These are phyloP conservation scores for Phtheirospermum japonicum DNA, from an alignment of 257 asterid species.

Conservation along the genomic window DNA sequence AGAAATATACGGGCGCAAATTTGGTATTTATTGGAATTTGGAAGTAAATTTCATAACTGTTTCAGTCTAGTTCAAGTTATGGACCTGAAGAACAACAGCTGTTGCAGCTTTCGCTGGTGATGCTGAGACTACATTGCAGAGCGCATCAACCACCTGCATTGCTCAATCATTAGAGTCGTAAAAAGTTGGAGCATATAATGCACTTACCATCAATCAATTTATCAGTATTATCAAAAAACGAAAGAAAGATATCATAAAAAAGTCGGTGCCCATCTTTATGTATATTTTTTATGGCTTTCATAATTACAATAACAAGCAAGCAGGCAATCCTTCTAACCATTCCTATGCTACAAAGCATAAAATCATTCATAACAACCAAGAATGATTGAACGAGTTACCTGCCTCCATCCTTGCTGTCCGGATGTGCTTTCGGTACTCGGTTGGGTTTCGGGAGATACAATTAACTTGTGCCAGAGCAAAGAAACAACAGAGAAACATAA, in stretches of 20 bases:
- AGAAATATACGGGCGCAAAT: neutral
- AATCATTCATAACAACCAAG: slow-evolving; percentile 10
- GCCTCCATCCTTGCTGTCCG: slow-evolving; percentile 94
- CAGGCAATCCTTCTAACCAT: neutral
- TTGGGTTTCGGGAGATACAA: slow-evolving; percentile 75
- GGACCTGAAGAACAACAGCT: slow-evolving; percentile 86
- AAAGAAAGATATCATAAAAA: neutral
- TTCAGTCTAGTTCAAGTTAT: slow-evolving; percentile 27
- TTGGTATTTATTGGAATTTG: neutral
- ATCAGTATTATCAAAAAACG: neutral
- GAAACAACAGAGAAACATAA: slow-evolving; percentile 85
- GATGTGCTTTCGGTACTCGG: slow-evolving; percentile 80
- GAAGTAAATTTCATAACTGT: neutral
- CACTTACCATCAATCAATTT: slow-evolving; percentile 11
- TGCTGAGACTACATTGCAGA: slow-evolving; percentile 77
- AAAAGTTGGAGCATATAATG: neutral
- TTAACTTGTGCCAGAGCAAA: slow-evolving; percentile 79
- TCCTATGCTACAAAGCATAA: slow-evolving; percentile 6
- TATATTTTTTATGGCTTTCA: neutral
- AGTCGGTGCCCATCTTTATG: neutral
- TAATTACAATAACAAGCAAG: neutral
- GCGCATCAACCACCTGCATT: slow-evolving; percentile 80
- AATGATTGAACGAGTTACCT: slow-evolving; percentile 42
- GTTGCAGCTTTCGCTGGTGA: slow-evolving; percentile 85
- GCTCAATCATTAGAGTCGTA: slow-evolving; percentile 14